Base-by-base conservation (phyloP, 2,329 filamentous ascomycete genomes). In the Penicillium sp. region DNA sequence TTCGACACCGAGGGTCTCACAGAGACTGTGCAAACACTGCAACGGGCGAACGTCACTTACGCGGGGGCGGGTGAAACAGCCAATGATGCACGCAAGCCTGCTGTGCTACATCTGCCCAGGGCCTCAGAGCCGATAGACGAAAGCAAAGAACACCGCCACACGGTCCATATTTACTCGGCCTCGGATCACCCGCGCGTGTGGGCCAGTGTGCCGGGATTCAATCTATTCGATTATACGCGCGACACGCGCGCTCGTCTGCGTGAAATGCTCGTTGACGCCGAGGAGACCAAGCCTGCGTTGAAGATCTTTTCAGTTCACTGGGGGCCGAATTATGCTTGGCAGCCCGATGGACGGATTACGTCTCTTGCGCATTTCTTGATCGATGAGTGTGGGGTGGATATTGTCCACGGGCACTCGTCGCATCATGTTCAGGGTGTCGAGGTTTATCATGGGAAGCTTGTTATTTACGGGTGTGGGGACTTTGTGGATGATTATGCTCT, bases 401-500 rank as follows among this genome's bases (percentile, higher is more conserved):
- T 77, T 41, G 66, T 77, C 13, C 75, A 77, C 50, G 75, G 75
- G 0, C 75, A 77, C 46, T 76, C 73, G 7, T 71, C 72, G 33
- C 75, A 77, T 64, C 75, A 77, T 63, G 55, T 76, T 3, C 75
- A 77, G 61, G 75, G 75, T 0, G 73, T 76, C 3, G 75, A 77
- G 60, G 60, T 65, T 23, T 75, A 75, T 55, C 66, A 65, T 2
- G 69, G 71, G 0, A 71, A 65, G 45, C 41, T 76, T 10, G 71
- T 77, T 45, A 71, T 77, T 2, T 77, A 76, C 41, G 75, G 75
- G 0, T 77, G 75, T 56, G 75, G 75, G 1, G 74, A 77, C 59
- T 77, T 76, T 60, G 70, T 77, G n/a, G 74, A 77, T 62, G 75
- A 77, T 62, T 77, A 77, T 67, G 70, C 68, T 4, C 16, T 76